These are phyloP conservation scores for Blastobotrys elegans DNA, from an alignment of 1,139 yeast species.

Conservation along the genomic window DNA sequence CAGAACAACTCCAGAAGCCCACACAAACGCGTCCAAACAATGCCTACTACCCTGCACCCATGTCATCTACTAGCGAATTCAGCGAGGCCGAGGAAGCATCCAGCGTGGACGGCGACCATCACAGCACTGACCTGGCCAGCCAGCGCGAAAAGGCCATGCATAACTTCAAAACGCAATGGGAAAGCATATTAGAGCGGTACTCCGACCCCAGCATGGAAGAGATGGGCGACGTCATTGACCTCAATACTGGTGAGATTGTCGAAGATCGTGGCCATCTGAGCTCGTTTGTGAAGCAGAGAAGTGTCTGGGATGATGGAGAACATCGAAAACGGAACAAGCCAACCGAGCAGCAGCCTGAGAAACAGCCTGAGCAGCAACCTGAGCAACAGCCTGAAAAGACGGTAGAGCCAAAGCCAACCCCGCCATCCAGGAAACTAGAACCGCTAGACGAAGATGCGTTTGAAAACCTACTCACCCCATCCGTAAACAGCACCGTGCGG, in stretches of 20 bases:
- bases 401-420: not conserved
- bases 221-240: constrained; percentile 64
- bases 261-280: constrained; percentile 62
- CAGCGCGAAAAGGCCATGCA: constrained; percentile 5
- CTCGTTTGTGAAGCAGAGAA: constrained; percentile 30
- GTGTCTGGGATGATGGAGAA: constrained; percentile 6
- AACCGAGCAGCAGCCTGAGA: not conserved
- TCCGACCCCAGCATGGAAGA: constrained; percentile 44
- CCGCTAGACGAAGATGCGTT: constrained; percentile 15
- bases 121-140: not conserved
- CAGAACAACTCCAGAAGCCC: no score
- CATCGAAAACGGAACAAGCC: not conserved
- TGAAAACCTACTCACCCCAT: constrained; percentile 14
- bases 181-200: constrained; percentile 50
- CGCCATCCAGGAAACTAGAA: no score
- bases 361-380: not conserved
- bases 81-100: constrained; percentile 10
- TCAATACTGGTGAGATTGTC: constrained; percentile 53
- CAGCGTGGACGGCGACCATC: constrained; percentile 1
- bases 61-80: not conserved
- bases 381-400: not conserved
- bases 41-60: no score
- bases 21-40: no score
- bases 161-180: constrained; percentile 42
- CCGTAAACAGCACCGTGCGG: not conserved